Conservation (phyloP, 148 eudicot species). For the Gaultheria prostrata region DNA sequence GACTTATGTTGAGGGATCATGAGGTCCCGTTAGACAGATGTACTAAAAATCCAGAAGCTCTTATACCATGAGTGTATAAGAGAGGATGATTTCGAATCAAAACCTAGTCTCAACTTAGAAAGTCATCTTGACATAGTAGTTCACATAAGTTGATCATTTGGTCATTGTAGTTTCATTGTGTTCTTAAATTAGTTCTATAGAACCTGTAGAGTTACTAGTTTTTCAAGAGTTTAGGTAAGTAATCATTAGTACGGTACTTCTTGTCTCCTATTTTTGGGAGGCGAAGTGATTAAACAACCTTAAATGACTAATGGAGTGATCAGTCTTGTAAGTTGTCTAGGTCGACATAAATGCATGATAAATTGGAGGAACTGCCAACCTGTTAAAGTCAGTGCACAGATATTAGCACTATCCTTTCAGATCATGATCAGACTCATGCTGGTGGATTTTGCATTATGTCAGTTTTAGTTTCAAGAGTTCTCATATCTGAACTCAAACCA, state of each 20-base stretch:
- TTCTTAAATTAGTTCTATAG: neutral
- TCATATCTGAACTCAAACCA: neutral
- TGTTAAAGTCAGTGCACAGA: neutral
- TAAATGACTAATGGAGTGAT: neutral
- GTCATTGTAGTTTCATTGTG: neutral
- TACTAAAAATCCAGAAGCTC: neutral
- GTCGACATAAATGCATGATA: constrained; percentile 8
- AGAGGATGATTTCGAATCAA: constrained; percentile 6
- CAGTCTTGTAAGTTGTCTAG: constrained; percentile 1
- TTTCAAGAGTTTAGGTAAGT: neutral
- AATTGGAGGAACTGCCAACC: neutral
- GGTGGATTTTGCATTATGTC: neutral
- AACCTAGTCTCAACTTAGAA: neutral
- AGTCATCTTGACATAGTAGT: neutral
- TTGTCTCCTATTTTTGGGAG: neutral
- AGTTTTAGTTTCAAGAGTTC: neutral
- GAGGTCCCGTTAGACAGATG: neutral
- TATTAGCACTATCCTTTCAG: neutral
- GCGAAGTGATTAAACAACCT: neutral
- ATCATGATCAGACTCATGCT: neutral
- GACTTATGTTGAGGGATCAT: neutral
- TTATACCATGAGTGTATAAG: neutral
- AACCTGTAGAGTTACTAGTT: neutral
- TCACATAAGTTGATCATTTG: neutral
- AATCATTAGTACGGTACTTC: neutral